Evolutionary conservation across 768 basidiomycete genomes (phyloP).

Genomic region (Trametes villosa): DNA sequence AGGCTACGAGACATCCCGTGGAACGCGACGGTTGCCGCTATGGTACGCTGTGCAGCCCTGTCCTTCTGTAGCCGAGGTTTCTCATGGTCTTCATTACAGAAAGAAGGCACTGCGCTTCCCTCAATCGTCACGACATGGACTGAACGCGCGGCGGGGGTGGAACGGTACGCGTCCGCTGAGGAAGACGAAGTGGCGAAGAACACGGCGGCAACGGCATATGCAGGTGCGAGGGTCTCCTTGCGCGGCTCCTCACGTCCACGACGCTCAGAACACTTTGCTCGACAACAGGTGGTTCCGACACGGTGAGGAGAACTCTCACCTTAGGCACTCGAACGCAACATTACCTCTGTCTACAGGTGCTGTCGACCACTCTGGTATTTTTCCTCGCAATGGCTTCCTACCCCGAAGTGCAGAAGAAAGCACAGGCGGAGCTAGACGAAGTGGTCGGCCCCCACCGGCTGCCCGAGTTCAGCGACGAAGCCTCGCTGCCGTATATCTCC

Average conservation of each 20-base stretch:
- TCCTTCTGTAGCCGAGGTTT: no score
- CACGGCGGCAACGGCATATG: background rate
- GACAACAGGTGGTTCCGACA: slow-evolving; percentile 26
- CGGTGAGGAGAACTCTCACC: slow-evolving; percentile 1
- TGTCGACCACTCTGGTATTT: slow-evolving; percentile 25
- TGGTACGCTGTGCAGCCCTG: no score
- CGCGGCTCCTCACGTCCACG: no score
- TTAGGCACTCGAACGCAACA: background rate
- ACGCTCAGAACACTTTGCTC: background rate
- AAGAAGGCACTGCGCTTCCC: background rate
- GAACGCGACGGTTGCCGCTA: slow-evolving; percentile 8
- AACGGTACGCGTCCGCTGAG: background rate
- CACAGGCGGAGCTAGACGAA: slow-evolving; percentile 22
- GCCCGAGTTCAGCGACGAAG: slow-evolving; percentile 28
- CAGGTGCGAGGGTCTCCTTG: no score
- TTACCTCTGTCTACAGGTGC: slow-evolving; percentile 15
- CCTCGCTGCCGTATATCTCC: slow-evolving; percentile 32
- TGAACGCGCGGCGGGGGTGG: background rate
- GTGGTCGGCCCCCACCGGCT: slow-evolving; percentile 28
- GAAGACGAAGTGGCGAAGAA: slow-evolving; percentile 1
- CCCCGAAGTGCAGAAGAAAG: slow-evolving; percentile 24
- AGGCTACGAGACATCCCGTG: slow-evolving; percentile 10
- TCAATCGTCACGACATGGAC: background rate
- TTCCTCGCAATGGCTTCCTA: slow-evolving; percentile 23
- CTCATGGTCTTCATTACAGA: no score